phyloP scores from a whole-genome alignment of 2,329 filamentous ascomycete genomes.

The Ophiostoma ulmi region DNA sequence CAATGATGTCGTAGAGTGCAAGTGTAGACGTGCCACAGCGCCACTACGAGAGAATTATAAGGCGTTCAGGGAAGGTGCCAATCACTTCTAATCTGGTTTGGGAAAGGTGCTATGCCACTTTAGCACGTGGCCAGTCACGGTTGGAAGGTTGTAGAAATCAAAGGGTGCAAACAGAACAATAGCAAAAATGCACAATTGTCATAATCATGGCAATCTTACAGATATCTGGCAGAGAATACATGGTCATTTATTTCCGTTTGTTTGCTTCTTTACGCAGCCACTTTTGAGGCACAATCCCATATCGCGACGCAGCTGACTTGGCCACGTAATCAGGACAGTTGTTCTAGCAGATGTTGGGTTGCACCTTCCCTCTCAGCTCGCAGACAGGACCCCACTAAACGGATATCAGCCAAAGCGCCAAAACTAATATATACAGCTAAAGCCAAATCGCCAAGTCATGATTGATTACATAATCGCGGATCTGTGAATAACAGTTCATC shows the following conservation, averaged over 20 bases:
- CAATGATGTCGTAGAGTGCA: neutral
- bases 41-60: neutral
- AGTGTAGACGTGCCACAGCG: neutral
- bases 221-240: neutral
- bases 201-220: neutral
- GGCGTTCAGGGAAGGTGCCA: neutral
- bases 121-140: constrained; percentile 29
- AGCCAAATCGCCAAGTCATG: neutral
- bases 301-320: neutral
- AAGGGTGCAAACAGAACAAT: constrained; percentile 4
- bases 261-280: neutral
- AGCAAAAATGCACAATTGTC: neutral
- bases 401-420: too few relatives aligned
- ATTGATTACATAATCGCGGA: constrained; percentile 10
- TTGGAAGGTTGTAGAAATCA: constrained; percentile 19
- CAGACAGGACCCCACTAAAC: neutral
- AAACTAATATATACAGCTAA: neutral
- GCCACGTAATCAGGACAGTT: constrained; percentile 4
- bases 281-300: neutral
- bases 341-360: neutral
- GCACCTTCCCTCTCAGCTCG: neutral
- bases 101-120: neutral
- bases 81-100: neutral
- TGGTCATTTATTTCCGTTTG: neutral
- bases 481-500: constrained; percentile 22